A percentile compares a stretch with the other conserved stretches of the same genome.
phyloP scores from a whole-genome alignment of 495 filamentous ascomycete genomes.

The Hypoxylon crocopeplum region DNA sequence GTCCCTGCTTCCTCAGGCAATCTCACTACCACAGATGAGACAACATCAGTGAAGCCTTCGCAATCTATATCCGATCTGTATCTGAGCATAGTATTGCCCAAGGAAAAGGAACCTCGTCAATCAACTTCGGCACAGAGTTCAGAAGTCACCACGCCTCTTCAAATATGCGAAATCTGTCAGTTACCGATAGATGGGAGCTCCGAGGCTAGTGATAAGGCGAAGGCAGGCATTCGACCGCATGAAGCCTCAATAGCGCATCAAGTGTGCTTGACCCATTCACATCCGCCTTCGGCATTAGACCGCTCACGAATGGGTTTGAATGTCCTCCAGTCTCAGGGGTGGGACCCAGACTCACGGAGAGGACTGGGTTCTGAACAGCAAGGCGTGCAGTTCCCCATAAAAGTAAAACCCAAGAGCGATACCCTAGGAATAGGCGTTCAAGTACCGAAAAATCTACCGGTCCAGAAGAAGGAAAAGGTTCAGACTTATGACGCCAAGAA shows the following conservation, averaged over 20 bases:
- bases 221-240: conserved; percentile 54
- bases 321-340: conserved; percentile 79
- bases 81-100: conserved; percentile 71
- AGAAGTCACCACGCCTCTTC: conserved; percentile 3
- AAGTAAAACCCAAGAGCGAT: conserved; percentile 73
- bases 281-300: conserved; percentile 84
- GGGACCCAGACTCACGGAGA: conserved; percentile 80
- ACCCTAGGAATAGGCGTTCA: conserved; percentile 72
- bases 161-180: conserved; percentile 44
- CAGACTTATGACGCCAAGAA: conserved; percentile 74
- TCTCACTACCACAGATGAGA: conserved; percentile 51
- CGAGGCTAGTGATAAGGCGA: conserved; percentile 11
- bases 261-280: conserved; percentile 77
- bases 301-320: conserved; percentile 77
- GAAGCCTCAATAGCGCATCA: conserved; percentile 82
- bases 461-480: conserved; percentile 55
- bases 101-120: conserved; percentile 38
- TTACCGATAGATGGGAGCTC: conserved; percentile 40
- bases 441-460: conserved; percentile 47
- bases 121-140: conserved; percentile 30
- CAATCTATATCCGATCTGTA: conserved; percentile 70
- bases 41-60: conserved; percentile 37
- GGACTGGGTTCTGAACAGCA: conserved; percentile 76
- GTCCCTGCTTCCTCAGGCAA: conserved; percentile 68
- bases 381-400: conserved; percentile 79